phyloP scores from a whole-genome alignment of 2,329 filamentous ascomycete genomes.

The Geoglossum cookeanum region DNA sequence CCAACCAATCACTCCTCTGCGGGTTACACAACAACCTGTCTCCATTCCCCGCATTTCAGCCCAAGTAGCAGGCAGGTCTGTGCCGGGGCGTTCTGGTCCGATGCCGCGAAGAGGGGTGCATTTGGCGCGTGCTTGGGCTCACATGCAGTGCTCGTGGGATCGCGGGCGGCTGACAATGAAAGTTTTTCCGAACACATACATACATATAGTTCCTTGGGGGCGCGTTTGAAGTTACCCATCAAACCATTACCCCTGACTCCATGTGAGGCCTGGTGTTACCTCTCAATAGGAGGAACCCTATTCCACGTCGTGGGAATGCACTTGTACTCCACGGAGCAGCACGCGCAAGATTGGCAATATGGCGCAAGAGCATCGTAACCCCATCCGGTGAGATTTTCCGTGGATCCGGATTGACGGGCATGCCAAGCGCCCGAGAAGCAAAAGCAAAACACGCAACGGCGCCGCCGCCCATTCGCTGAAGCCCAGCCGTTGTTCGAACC shows the following conservation, averaged over 20 bases:
- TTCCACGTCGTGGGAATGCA: background rate
- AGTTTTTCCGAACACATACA: background rate
- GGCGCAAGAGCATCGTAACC: background rate
- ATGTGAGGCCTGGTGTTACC: background rate
- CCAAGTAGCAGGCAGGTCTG: background rate
- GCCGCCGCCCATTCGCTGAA: background rate
- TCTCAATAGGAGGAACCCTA: slow-evolving; percentile 1
- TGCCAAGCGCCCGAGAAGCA: background rate
- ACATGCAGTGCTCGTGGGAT: background rate
- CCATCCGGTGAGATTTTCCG: background rate
- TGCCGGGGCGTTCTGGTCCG: background rate
- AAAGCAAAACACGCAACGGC: background rate
- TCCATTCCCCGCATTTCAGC: background rate
- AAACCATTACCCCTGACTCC: background rate
- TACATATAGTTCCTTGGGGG: background rate
- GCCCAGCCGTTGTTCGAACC: background rate
- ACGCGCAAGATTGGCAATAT: background rate
- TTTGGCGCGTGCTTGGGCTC: background rate
- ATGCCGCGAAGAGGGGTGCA: background rate
- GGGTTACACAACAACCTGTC: background rate
- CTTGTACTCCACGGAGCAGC: background rate
- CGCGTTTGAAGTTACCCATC: background rate
- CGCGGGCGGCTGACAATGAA: background rate
- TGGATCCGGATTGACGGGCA: background rate
- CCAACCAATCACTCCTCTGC: background rate